These are phyloP conservation scores for Anisodus tanguticus DNA, from an alignment of 257 asterid species.

Conservation along the genomic window DNA sequence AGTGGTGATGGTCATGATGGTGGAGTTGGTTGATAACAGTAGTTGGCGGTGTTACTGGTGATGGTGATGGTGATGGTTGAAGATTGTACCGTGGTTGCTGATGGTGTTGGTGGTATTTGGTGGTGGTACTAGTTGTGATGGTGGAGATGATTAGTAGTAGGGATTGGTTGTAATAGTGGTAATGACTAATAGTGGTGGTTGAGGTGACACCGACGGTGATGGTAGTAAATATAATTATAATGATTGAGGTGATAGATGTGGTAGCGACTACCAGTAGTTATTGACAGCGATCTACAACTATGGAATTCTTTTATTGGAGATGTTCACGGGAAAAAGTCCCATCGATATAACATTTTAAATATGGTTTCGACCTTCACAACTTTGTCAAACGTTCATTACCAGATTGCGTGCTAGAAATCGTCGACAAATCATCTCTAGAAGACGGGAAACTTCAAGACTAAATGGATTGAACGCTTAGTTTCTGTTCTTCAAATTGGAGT, in stretches of 20 bases:
- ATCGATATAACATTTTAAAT: not conserved
- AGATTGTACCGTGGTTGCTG: no score
- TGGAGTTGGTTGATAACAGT: no score
- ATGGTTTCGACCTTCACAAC: not conserved
- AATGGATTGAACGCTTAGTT: not conserved
- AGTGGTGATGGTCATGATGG: no score
- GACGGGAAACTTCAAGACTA: not conserved
- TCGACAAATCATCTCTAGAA: not conserved
- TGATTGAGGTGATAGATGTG: not conserved
- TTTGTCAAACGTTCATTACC: not conserved
- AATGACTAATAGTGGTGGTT: not conserved
- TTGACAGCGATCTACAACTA: no score
- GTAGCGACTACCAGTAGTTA: no score
- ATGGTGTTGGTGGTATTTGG: no score
- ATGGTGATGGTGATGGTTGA: no score
- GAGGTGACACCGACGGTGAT: no score
- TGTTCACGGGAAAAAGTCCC: not conserved
- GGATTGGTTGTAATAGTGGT: not conserved
- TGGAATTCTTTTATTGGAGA: not conserved
- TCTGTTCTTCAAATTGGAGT: not conserved
- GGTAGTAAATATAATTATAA: not conserved
- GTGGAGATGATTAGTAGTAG: not conserved
- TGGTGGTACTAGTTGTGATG: no score
- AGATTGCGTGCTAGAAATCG: not conserved
- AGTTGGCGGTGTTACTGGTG: no score